Conservation (phyloP, 805 yeast genomes). For the Metschnikowia henanensis region DNA sequence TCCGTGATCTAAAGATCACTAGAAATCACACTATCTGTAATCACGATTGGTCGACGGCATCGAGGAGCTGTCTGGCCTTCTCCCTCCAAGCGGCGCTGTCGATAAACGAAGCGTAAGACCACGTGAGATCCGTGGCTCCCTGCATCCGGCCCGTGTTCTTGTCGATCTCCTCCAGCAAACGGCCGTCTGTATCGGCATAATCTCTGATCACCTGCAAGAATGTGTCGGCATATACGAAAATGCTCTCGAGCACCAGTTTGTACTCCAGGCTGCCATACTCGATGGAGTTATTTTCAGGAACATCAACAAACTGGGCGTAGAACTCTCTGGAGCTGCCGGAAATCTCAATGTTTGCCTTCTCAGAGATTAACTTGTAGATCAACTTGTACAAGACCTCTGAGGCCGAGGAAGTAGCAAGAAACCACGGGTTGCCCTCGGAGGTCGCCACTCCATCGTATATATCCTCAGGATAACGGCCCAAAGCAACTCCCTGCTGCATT, state of each 20-base stretch:
- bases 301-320: slow-evolving; percentile 31
- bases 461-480: slow-evolving; percentile 95
- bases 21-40: too few species aligned
- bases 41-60: too few species aligned
- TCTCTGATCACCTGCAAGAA: slow-evolving; percentile 58
- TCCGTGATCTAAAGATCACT: too few species aligned
- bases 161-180: slow-evolving; percentile 88
- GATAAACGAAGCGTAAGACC: slow-evolving; percentile 86
- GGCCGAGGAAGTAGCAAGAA: slow-evolving; percentile 71
- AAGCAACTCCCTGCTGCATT: slow-evolving; percentile 53
- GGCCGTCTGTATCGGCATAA: slow-evolving; percentile 63
- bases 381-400: slow-evolving; percentile 60
- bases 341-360: slow-evolving; percentile 46
- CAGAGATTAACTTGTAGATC: slow-evolving; percentile 43
- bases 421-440: slow-evolving; percentile 93
- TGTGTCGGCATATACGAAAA: slow-evolving; percentile 64
- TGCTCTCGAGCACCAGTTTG: slow-evolving; percentile 42
- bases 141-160: slow-evolving; percentile 78
- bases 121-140: slow-evolving; percentile 85
- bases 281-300: slow-evolving; percentile 20
- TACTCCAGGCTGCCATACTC: slow-evolving; percentile 45
- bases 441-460: slow-evolving; percentile 72
- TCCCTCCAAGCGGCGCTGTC: slow-evolving; percentile 65
- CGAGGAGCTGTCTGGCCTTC: slow-evolving; percentile 37
- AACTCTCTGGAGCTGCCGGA: slow-evolving; percentile 29